Conservation (phyloP, 1,284 basidiomycete species). For the Takashimella koratensis region DNA sequence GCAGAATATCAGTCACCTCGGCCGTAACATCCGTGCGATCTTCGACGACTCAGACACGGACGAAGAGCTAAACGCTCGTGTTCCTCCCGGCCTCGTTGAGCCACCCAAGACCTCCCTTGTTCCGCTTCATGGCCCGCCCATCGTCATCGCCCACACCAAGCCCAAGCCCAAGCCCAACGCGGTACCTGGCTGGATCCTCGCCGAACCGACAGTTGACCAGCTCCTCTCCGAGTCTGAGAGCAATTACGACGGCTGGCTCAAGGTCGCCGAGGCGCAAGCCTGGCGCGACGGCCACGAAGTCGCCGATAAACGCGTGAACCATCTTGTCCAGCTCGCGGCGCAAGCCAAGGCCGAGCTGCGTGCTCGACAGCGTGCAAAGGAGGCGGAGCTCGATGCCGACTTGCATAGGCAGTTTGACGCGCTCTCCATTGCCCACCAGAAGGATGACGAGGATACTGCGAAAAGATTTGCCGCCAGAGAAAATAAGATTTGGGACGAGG, state of each 20-base stretch:
- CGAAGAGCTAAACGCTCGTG: conserved; percentile 6
- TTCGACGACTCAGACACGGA: conserved; percentile 18
- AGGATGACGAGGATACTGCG: conserved; percentile 32
- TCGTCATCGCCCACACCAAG: not conserved
- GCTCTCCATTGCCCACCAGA: conserved; percentile 25
- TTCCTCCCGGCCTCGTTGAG: not conserved
- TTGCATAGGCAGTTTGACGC: conserved; percentile 32
- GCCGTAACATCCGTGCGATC: conserved; percentile 21
- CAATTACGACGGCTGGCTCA: conserved; percentile 30
- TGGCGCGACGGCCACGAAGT: conserved; percentile 17
- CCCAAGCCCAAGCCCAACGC: not conserved
- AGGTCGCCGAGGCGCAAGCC: conserved; percentile 33
- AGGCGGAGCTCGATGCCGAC: conserved; percentile 17
- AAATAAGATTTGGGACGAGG: conserved; percentile 41
- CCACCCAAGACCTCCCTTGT: not conserved
- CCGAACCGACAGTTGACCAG: conserved; percentile 13
- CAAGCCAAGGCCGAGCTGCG: conserved; percentile 23
- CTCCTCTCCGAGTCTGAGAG: conserved; percentile 22
- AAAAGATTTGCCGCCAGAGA: conserved; percentile 33
- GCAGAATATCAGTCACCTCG: conserved; percentile 9
- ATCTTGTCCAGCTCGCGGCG: conserved; percentile 15
- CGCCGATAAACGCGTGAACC: conserved; percentile 3
- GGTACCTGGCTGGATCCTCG: conserved; percentile 2
- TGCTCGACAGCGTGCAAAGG: conserved; percentile 13
- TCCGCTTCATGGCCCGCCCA: conserved; percentile 1